Evolutionary conservation across 2,329 filamentous ascomycete genomes (phyloP), one percentile per base, ranked within the genome.

Genomic region (Diaporthe helianthi): DNA sequence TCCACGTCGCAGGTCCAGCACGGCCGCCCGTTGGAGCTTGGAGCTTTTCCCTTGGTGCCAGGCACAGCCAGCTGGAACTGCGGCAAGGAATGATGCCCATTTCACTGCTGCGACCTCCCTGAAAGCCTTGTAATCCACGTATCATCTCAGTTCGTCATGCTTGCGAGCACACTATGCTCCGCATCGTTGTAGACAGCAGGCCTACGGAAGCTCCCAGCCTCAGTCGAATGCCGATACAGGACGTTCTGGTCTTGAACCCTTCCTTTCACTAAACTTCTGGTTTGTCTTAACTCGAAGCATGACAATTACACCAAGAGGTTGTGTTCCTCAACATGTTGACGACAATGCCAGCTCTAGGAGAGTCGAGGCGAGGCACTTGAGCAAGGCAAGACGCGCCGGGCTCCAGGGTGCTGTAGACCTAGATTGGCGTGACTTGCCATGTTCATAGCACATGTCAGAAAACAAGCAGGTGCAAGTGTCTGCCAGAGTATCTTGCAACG

Each of bases 361-460:
- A 63, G 44, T 3, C 58, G 26, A 63, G 19, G 47, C 26, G 55
- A 46, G 33, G 33, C n/a, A n/a, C n/a, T n/a, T n/a, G n/a, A n/a
- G n/a, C 33, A 9, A 33, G 26, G 33, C 41, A 29, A 49, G 58
- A 63, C 58, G 58, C 44, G 29, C 58, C 29, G 58, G 41, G 58
- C 33, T 41, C 58, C 19, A 19, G 47, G 58, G 17, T 29, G 44
- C 24, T 31, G 24, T 13, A 15, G 15, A 38, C 36, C 7, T 3
- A 17, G 19, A 61, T 33, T 36, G 58, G 17, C 19, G 33, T 24
- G 24, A 2, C 41, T 24, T 15, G 58, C 41, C 41, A 24, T n/a
- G 26, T 29, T 29, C 12, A 36, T 12, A 17, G 8, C 29, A 17
- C 19, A 29, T 17, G 24, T 3, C 2, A 36, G 13, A 49, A 44